Evolutionary conservation across 2,329 filamentous ascomycete species (phyloP).

Genomic region (Exophiala bonariae): DNA sequence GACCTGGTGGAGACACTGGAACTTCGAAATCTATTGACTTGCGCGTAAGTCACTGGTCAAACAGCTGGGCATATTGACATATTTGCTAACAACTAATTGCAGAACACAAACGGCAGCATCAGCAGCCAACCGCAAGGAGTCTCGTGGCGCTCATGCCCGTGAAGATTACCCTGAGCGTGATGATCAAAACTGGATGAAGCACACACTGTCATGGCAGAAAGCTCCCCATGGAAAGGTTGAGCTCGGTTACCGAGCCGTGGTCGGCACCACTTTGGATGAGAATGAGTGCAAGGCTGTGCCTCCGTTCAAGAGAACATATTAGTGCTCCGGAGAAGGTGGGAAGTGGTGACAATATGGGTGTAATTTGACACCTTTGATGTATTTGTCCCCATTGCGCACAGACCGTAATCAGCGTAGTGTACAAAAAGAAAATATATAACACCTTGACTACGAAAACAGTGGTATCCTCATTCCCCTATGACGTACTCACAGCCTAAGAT

Average conservation of each 20-base stretch:
- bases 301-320: constrained; percentile 77
- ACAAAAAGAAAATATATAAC: background rate
- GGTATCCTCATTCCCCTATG: constrained; percentile 51
- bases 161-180: constrained; percentile 96
- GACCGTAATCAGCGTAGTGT: too few species aligned
- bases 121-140: constrained; percentile 94
- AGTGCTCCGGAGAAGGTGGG: background rate
- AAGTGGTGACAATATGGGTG: too few species aligned
- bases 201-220: constrained; percentile 96
- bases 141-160: constrained; percentile 91
- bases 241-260: constrained; percentile 81
- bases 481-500: constrained; percentile 58
- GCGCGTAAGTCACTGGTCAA: constrained; percentile 67
- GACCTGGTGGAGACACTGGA: constrained; percentile 96
- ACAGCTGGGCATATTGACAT: background rate
- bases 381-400: background rate
- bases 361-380: too few species aligned
- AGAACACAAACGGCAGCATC: constrained; percentile 77
- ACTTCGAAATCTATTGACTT: constrained; percentile 91
- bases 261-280: constrained; percentile 83
- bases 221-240: constrained; percentile 83
- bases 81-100: constrained; percentile 6
- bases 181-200: constrained; percentile 98
- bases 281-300: constrained; percentile 94
- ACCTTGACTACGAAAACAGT: too few species aligned